Evolutionary conservation across 192 early-diverging fungal species (phyloP), one percentile per base, ranked within the genome.

Genomic region (Entomortierella chlamydospora): DNA sequence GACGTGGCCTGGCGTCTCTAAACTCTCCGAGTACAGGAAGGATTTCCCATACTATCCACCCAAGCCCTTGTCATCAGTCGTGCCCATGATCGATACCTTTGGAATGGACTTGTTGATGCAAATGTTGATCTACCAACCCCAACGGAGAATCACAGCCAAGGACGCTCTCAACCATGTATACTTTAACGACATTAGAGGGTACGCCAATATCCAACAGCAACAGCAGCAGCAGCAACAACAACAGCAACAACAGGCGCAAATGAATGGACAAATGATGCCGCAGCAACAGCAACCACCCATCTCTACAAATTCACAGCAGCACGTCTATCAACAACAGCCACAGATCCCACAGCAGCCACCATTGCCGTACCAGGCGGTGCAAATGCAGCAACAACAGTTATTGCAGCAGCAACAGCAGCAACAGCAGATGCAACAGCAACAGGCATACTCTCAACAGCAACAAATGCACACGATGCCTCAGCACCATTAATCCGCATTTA

Each of bases 71-170:
- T 88, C 87, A 20, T 85, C 88, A 34, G 81, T 88, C 45, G 73
- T 90, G 81, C 95, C 89, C 37, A 92, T 88, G 92, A 96, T 95
- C 63, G 90, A 93, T 42, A 78, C 82, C 33, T 78, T 84, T 56
- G 93, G 87, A n/a, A 81, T 93, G 70, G 92, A 93, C 65, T 62
- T 95, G 61, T 74, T 95, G 53, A 90, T 87, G 78, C 85, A 90
- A 58, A 86, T 95, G 80, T 77, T 93, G 56, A 89, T 89, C 64
- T 94, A 93, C 66, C 90, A 95, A 57, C 93, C 93, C 41, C 83
- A 90, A 13, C 59, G 82, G 42, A 74, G 90, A 25, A 91, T 92
- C 39, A 82, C 87, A 29, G 90, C 89, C 29, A 88, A 89, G 66
- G 88, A 92, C 41, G 90, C 90, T 11, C 62, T 92, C 26, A 83